Evolutionary conservation across 2,329 filamentous ascomycete genomes (phyloP), one percentile per base, ranked within the genome.

Genomic region (Penicillium decumbens): DNA sequence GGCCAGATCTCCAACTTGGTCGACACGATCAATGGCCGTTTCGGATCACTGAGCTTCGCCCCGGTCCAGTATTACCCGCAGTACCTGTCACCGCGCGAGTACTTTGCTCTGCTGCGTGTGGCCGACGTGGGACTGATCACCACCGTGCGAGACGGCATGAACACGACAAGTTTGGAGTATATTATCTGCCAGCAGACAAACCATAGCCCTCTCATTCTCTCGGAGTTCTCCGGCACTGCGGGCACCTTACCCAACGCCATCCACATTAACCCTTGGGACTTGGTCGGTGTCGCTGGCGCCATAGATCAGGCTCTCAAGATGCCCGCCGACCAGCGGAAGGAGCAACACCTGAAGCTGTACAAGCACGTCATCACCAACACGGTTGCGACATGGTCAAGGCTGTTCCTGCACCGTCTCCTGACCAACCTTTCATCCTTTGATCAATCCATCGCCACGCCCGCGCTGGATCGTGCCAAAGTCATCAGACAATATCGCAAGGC

Each of bases 231-330:
- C 55, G 92, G 92, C 50, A 96, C 92, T 0, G 90, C 92, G 28
- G 88, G 88, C 46, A 93, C 85, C 48, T 79, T 97, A 37, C 81
- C 82, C 54, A 87, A 88, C 63, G 92, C 92, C 28, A 90, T 95
- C 54, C 89, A 95, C 70, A 95, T 97, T 76, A 97, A 97, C 72
- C 92, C 92, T 1, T 97, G 91, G 89, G 90, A 96, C 66, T 79
- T 92, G 47, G 83, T 80, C 24, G 88, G 88, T 30, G 91, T 95
- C 12, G 91, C 91, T 4, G 81, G 85, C 45, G 84, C 89, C 56
- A 91, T 97, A 66, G 81, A 95, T 64, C 75, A 83, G 45, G 92
- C 90, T 4, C 77, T 97, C 51, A 85, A 80, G 24, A 92, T 95
- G 87, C 74, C 82, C 0, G 70, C 77, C 1, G 79, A 82, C 8